Conservation (phyloP, 2,329 filamentous ascomycete species). For the Hypoxylon sp. region DNA sequence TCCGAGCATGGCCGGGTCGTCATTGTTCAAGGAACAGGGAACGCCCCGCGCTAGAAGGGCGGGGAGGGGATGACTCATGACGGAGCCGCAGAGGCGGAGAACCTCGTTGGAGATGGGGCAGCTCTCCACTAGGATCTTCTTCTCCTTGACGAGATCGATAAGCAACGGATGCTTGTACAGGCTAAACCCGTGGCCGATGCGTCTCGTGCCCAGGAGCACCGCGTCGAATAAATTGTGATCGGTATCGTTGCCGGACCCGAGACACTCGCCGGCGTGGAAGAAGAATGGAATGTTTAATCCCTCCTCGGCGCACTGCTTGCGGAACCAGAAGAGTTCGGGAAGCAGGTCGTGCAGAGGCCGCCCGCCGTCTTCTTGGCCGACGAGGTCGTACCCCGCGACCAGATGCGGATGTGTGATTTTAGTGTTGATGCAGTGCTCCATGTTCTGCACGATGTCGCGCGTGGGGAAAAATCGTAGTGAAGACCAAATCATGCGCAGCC, state of each 20-base stretch:
- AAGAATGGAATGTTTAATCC: slow-evolving; percentile 91
- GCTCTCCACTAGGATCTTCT: slow-evolving; percentile 88
- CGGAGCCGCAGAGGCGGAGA: slow-evolving; percentile 81
- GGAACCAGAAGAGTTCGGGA: slow-evolving; percentile 94
- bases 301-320: slow-evolving; percentile 83
- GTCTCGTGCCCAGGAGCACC: slow-evolving; percentile 85
- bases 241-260: slow-evolving; percentile 81
- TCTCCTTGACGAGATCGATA: slow-evolving; percentile 89
- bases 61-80: slow-evolving; percentile 85
- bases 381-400: slow-evolving; percentile 89
- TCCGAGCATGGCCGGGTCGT: slow-evolving; percentile 90
- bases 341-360: slow-evolving; percentile 82
- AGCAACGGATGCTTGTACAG: slow-evolving; percentile 93
- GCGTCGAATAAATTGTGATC: slow-evolving; percentile 91
- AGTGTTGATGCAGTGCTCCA: slow-evolving; percentile 88
- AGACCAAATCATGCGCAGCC: slow-evolving; percentile 88
- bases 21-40: slow-evolving; percentile 86
- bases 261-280: slow-evolving; percentile 92
- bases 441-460: slow-evolving; percentile 79
- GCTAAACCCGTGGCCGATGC: slow-evolving; percentile 91
- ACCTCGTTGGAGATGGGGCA: slow-evolving; percentile 95
- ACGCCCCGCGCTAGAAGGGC: slow-evolving; percentile 89
- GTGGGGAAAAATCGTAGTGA: slow-evolving; percentile 75
- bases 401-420: slow-evolving; percentile 85
- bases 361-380: slow-evolving; percentile 88